These are phyloP conservation scores for Calonectria hawksworthii DNA, from an alignment of 2,329 filamentous ascomycete genomes.

Conservation along the genomic window DNA sequence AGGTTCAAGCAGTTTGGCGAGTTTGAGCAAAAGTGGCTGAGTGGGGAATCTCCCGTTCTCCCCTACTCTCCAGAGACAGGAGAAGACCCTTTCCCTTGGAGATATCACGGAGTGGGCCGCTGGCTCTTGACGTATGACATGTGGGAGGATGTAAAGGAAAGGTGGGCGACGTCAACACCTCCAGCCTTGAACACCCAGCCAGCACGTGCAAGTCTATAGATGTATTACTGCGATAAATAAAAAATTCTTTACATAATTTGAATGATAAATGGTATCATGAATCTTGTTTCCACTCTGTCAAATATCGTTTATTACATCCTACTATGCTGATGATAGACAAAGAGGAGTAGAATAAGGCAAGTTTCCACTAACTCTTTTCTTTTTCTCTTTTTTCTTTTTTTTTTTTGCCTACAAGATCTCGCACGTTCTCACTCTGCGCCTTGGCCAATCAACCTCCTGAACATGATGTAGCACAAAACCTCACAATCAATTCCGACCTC, in stretches of 20 bases:
- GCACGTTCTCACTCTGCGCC: too few species aligned
- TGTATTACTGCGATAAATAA: not conserved
- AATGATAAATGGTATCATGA: not conserved
- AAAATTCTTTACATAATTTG: not conserved
- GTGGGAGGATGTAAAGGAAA: slow-evolving; percentile 53
- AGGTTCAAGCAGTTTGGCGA: slow-evolving; percentile 49
- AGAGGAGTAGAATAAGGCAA: not conserved
- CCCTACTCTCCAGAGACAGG: slow-evolving; percentile 49
- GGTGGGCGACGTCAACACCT: slow-evolving; percentile 39
- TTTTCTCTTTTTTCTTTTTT: not conserved
- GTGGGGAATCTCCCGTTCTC: slow-evolving; percentile 37
- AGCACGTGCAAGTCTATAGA: slow-evolving; percentile 30
- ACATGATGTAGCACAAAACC: not conserved
- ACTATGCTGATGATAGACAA: too few species aligned
- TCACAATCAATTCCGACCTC: not conserved
- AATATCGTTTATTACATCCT: too few species aligned
- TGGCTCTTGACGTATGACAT: slow-evolving; percentile 58
- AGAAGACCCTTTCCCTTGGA: slow-evolving; percentile 58
- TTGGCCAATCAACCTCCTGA: not conserved
- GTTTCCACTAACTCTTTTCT: not conserved
- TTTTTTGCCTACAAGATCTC: too few species aligned
- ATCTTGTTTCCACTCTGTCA: not conserved
- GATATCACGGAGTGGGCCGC: slow-evolving; percentile 54
- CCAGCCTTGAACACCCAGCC: not conserved
- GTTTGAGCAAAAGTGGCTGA: slow-evolving; percentile 49